Percentiles rank a stretch among this genome's conserved stretches.
phyloP scores from a whole-genome alignment of 192 early-diverging fungal species.

The Mortierella hygrophila region DNA sequence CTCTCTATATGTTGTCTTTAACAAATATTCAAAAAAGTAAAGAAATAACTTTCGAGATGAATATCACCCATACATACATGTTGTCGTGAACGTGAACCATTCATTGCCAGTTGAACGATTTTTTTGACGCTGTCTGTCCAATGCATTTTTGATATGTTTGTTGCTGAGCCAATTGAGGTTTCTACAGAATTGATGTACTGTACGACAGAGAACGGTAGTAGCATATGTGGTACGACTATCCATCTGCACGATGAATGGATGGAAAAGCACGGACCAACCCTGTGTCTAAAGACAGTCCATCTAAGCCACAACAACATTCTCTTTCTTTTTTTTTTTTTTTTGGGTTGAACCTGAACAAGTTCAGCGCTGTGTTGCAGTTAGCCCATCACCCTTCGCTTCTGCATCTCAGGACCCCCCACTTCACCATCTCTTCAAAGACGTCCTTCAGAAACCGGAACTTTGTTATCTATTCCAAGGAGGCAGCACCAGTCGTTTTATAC shows the following conservation, averaged over 20 bases:
- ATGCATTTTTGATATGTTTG: too few species aligned
- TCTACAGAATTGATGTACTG: too few species aligned
- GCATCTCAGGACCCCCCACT: neutral
- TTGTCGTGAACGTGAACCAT: neutral
- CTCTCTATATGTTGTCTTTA: neutral
- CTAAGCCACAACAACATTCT: slow-evolving; percentile 27
- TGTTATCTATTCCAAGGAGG: neutral
- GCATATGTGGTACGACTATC: too few species aligned
- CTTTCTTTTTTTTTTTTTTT: neutral
- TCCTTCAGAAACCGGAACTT: neutral
- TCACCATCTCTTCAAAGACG: neutral
- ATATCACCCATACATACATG: neutral
- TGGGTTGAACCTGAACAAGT: too few species aligned
- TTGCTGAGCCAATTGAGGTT: too few species aligned
- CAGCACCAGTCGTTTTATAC: neutral
- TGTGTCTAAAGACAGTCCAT: neutral
- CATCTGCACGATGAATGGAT: too few species aligned
- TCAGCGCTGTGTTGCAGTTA: neutral
- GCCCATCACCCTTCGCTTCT: neutral
- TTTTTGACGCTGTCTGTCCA: too few species aligned
- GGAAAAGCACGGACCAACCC: too few species aligned
- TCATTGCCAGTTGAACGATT: too few species aligned
- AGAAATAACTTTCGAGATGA: neutral
- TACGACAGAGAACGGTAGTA: too few species aligned
- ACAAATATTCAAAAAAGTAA: neutral